Evolutionary conservation across 345 rosid genomes (phyloP), one percentile per base, ranked within the genome.

Genomic region (Durio zibethinus): DNA sequence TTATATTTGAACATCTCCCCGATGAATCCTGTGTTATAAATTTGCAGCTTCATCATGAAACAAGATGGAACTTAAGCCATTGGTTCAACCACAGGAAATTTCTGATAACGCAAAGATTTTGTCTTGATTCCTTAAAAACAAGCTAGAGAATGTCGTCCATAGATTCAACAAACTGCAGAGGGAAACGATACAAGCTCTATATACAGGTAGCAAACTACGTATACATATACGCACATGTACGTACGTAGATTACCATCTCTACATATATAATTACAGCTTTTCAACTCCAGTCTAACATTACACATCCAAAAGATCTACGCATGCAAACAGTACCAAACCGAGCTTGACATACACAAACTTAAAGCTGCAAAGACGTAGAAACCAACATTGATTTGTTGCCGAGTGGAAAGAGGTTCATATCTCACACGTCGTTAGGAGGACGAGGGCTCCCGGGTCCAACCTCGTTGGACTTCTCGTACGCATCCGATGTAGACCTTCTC

Each of bases 391-490:
- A 42, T 25, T 52, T 43, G 27, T 59, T 68, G 27, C n/a, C 60
- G 8, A 25, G 4, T 33, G 8, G 16, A 21, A 14, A 42, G 73
- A 33, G 47, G 18, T 66, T 89, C 84, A 84, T 45, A 85, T 80
- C 79, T 96, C 98, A 96, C 86, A 89, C 80, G 88, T 92, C 87
- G 85, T 86, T 85, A 89, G 97, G 83, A 96, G 98, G 74, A 91
- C 87, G 27, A 88, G 94, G 79, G 86, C 84, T 87, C 85, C 93
- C 77, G 82, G 89, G 85, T 88, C 93, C 87, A 88, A 16, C 86
- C 87, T 82, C 94, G 52, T 84, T 84, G 50, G 78, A 79, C 89
- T 91, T 90, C 83, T 90, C 94, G 64, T 83, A 84, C 2, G 90
- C 92, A 20, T 96, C 97, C 50, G 98, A 92, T 15, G 91, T 78